phyloP scores from a whole-genome alignment of 306 rosid genomes.

The Vicia faba region DNA sequence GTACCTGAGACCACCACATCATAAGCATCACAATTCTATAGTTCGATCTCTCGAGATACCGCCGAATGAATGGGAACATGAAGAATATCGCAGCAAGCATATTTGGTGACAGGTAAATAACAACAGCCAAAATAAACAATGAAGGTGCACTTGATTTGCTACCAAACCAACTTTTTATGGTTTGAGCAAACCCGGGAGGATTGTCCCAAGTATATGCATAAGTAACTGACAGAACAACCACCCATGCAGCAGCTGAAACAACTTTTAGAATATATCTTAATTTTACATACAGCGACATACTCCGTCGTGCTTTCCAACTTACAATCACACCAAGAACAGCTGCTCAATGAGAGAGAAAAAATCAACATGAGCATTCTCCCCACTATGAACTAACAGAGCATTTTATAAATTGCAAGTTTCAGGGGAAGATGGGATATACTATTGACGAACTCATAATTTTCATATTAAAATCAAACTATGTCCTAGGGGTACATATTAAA shows the following conservation, averaged over 20 bases:
- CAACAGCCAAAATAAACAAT: constrained; percentile 91
- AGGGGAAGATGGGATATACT: not conserved
- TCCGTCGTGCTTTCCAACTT: constrained; percentile 83
- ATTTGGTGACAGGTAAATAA: constrained; percentile 89
- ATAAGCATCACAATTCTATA: constrained; percentile 82
- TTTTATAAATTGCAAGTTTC: not conserved
- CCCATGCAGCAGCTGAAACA: constrained; percentile 95
- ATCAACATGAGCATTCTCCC: constrained; percentile 28
- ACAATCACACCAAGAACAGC: constrained; percentile 91
- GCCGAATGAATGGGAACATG: constrained; percentile 86
- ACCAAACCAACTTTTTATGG: constrained; percentile 94
- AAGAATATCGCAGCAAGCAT: constrained; percentile 84
- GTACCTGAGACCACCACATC: constrained; percentile 99
- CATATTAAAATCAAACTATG: constrained; percentile 22
- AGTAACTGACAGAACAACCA: constrained; percentile 80
- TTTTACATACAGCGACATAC: constrained; percentile 85
- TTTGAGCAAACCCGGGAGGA: constrained; percentile 94
- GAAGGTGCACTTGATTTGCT: constrained; percentile 67
- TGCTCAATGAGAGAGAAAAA: constrained; percentile 44
- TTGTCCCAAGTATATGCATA: constrained; percentile 91
- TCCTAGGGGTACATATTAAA: not conserved
- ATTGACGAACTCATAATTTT: constrained; percentile 18
- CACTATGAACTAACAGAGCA: constrained; percentile 15
- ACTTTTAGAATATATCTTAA: constrained; percentile 84
- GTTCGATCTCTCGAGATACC: constrained; percentile 90